phyloP scores from a whole-genome alignment of 176 grass and related monocot genomes.

The Avena sativa region DNA sequence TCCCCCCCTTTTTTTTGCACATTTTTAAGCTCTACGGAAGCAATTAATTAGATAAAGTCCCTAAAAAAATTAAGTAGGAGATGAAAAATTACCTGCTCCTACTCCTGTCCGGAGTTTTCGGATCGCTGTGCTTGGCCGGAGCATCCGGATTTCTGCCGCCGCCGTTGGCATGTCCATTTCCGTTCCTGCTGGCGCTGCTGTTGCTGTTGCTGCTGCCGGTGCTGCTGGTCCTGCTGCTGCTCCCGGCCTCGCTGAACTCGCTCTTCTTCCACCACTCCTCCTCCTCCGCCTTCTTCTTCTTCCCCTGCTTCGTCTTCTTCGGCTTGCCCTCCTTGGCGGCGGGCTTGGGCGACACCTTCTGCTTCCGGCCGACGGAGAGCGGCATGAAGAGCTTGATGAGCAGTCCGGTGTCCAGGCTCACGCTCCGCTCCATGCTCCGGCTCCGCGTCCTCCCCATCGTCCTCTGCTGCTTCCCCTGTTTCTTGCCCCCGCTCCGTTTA shows the following conservation, averaged over 20 bases:
- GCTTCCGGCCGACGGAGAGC: conserved; percentile 53
- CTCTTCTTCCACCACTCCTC: conserved; percentile 75
- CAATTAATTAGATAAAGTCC: neutral
- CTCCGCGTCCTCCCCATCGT: conserved; percentile 44
- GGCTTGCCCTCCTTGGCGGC: conserved; percentile 25
- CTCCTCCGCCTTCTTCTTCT: conserved; percentile 36
- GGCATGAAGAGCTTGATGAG: conserved; percentile 79
- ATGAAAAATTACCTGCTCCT: conserved; percentile 46
- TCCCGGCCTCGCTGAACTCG: conserved; percentile 55
- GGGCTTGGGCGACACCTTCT: conserved; percentile 69
- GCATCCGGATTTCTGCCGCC: neutral
- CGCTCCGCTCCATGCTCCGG: conserved; percentile 57
- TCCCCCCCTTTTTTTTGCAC: neutral
- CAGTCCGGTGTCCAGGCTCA: conserved; percentile 63
- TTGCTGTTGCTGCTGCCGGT: conserved; percentile 44
- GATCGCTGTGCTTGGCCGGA: neutral
- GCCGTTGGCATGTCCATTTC: conserved; percentile 10
- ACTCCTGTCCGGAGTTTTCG: conserved; percentile 29
- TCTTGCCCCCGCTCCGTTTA: conserved; percentile 21
- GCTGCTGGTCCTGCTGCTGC: conserved; percentile 71
- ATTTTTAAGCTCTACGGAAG: neutral
- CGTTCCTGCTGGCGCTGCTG: conserved; percentile 43
- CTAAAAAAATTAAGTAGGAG: neutral
- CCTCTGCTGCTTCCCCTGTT: conserved; percentile 42
- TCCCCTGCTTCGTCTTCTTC: neutral